A percentile compares a stretch with the other conserved stretches of the same genome.
These are phyloP conservation scores for Schrenkiella parvula DNA, from an alignment of 345 rosid species.

Conservation along the genomic window DNA sequence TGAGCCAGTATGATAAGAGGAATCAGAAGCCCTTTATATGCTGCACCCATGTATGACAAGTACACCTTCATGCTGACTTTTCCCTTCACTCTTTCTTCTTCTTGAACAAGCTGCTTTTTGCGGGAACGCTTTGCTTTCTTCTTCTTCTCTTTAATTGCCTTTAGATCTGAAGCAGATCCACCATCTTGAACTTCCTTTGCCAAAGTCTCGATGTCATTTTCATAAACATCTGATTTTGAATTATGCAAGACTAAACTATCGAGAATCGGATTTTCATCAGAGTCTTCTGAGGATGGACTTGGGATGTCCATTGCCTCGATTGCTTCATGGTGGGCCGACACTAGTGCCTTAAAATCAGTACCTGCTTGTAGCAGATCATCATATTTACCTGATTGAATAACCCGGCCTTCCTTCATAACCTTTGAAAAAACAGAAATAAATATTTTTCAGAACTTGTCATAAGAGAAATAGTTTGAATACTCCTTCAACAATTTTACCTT, in stretches of 20 bases:
- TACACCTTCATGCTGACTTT: conserved; percentile 97
- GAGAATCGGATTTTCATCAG: conserved; percentile 56
- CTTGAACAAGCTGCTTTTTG: conserved; percentile 96
- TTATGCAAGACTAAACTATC: conserved; percentile 38
- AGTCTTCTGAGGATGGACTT: conserved; percentile 78
- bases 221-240: conserved; percentile 53
- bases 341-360: conserved; percentile 89
- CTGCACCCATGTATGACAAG: conserved; percentile 95
- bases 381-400: conserved; percentile 95
- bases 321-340: conserved; percentile 97
- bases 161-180: conserved; percentile 71
- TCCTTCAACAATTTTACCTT: conserved; percentile 36
- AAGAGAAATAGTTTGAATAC: conserved; percentile 18
- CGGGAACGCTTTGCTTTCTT: conserved; percentile 86
- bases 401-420: conserved; percentile 94
- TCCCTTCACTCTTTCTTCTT: conserved; percentile 98
- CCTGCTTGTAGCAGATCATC: conserved; percentile 98
- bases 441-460: conserved; percentile 10
- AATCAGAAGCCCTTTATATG: conserved; percentile 85
- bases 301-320: conserved; percentile 97
- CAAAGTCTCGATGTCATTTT: conserved; percentile 58
- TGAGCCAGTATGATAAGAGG: conserved; percentile 91
- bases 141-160: conserved; percentile 59
- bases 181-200: conserved; percentile 89
- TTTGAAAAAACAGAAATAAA: conserved; percentile 33